Base-by-base conservation (phyloP, 306 rosid species). In the Sophora flavescens region DNA sequence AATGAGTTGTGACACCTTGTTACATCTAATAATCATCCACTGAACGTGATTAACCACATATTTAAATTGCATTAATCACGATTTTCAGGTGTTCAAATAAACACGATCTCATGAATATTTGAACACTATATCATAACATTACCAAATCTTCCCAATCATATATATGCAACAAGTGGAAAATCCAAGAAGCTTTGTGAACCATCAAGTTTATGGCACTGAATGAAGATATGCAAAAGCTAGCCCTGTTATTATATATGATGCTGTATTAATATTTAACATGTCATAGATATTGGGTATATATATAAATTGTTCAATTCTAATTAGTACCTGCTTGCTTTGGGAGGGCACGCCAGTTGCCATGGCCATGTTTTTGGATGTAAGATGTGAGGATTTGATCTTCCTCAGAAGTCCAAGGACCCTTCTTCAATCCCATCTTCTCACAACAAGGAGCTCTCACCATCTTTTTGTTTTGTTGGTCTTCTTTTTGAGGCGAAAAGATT, bases 371-470 rank as follows among this genome's bases (percentile, higher is more conserved):
- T 6, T 87, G 75, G 51, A 96, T 82, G 78, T 78, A 91, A 64
- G 92, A 87, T 2, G 59, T 74, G 71, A 96, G 84, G 73, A 92
- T 76, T 62, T 87, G 85, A 78, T 96, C 98, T 89, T 96, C 99
- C 32, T 96, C 93, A 14, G 88, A 39, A 28, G 92, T 84, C 99
- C 99, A 96, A 15, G 99, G 97, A 67, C 99, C 99, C 64, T 78
- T 96, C 79, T 91, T 96, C 74, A 96, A 41, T 33, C 99, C 99
- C 91, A 87, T 88, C 78, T 96, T 96, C 51, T 91, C 96, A 77
- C 99, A 92, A 87, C 99, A 96, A 77, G 99, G 97, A 86, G 96
- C 91, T 87, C 99, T 85, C 85, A 77, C 99, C 99, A 96, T 95
- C 6, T 77, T 77, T 14, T 28, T 38, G 15, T 2, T 6, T 2